phyloP scores from a whole-genome alignment of 306 rosid genomes.

The Sphenostylis stenocarpa region DNA sequence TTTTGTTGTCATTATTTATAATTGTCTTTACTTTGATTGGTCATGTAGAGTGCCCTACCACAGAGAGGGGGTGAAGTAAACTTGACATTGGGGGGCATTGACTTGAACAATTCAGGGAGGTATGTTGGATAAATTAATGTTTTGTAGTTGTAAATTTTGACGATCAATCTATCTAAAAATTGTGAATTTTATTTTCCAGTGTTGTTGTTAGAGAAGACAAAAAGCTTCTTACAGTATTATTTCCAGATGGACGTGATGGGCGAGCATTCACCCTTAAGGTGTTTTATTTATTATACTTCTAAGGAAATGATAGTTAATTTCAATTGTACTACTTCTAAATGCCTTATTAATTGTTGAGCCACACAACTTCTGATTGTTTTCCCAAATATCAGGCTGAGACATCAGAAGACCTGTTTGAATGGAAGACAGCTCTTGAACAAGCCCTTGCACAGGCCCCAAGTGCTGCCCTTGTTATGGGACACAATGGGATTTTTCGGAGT shows the following conservation, averaged over 20 bases:
- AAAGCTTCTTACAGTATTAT: conserved; percentile 90
- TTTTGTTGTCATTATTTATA: conserved; percentile 7
- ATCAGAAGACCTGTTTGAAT: conserved; percentile 88
- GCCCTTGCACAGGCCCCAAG: conserved; percentile 99
- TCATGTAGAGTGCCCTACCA: conserved; percentile 82
- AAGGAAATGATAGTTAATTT: neutral
- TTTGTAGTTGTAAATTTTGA: conserved; percentile 15
- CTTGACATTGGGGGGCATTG: conserved; percentile 96
- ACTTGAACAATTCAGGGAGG: conserved; percentile 99
- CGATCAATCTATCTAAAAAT: conserved; percentile 24
- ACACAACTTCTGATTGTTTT: conserved; percentile 4
- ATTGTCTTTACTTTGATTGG: conserved; percentile 30
- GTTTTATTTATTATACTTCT: conserved; percentile 29
- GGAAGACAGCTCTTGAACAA: conserved; percentile 96
- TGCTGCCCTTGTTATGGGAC: conserved; percentile 99
- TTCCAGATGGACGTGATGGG: conserved; percentile 99
- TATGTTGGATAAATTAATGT: conserved; percentile 33
- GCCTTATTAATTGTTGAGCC: neutral
- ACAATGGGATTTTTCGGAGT: conserved; percentile 86
- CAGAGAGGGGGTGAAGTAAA: conserved; percentile 98
- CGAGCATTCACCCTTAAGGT: conserved; percentile 99
- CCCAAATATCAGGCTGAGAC: conserved; percentile 80
- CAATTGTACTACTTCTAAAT: conserved; percentile 3
- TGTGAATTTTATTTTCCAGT: conserved; percentile 53
- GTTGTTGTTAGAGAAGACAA: conserved; percentile 99